Conservation (phyloP, 1,139 yeast species). For the Wickerhamiella pararugosa region DNA sequence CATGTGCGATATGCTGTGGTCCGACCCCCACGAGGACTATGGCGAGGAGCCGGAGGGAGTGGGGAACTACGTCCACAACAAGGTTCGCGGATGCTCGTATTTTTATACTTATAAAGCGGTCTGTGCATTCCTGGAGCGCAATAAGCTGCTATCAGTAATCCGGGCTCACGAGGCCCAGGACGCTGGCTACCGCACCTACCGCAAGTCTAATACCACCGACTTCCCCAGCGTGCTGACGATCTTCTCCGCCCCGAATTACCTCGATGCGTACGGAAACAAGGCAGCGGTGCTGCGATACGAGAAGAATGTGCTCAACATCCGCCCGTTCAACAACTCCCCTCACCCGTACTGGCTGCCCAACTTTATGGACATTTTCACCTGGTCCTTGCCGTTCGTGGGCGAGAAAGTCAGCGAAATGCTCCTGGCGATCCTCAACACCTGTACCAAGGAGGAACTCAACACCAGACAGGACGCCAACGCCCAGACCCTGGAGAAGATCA, state of each 20-base stretch:
- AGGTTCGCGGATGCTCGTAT: conserved; percentile 86
- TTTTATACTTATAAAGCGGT: conserved; percentile 79
- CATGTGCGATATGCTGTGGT: conserved; percentile 93
- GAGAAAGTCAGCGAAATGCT: conserved; percentile 88
- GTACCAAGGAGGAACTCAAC: conserved; percentile 88
- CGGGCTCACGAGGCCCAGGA: conserved; percentile 98
- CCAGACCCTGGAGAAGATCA: background rate
- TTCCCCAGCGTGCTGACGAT: conserved; percentile 85
- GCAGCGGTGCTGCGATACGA: conserved; percentile 90
- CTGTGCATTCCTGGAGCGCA: conserved; percentile 64
- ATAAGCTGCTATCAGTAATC: conserved; percentile 66
- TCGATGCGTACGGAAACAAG: conserved; percentile 86
- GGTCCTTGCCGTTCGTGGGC: conserved; percentile 98
- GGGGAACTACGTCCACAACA: conserved; percentile 43
- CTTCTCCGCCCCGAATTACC: conserved; percentile 91
- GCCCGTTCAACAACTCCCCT: conserved; percentile 85
- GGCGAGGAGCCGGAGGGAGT: conserved; percentile 52
- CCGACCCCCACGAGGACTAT: conserved; percentile 84
- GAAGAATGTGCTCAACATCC: conserved; percentile 81
- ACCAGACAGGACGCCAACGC: conserved; percentile 35
- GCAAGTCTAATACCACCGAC: conserved; percentile 72
- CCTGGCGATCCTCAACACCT: conserved; percentile 76
- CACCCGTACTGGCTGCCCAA: conserved; percentile 98
- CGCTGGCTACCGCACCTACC: conserved; percentile 92
- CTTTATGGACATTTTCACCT: conserved; percentile 92